A percentile compares a stretch with the other conserved stretches of the same genome.
Evolutionary conservation across 139 green algal species (phyloP).

Genomic region (Picochlorum costavermella): DNA sequence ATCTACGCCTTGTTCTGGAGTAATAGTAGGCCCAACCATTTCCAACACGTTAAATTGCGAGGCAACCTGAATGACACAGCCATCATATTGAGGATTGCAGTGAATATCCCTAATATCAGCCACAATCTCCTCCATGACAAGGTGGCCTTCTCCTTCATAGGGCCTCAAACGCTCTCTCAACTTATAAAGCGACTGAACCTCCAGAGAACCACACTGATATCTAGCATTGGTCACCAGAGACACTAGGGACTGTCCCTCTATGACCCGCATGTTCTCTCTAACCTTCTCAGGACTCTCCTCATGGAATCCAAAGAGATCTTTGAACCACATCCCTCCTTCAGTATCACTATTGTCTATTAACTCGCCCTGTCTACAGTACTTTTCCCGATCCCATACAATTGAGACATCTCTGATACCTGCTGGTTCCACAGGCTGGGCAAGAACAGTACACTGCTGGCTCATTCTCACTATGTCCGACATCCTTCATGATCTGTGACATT

Average conservation of each 20-base stretch:
- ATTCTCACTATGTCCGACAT: not conserved
- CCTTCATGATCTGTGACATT: constrained; percentile 10
- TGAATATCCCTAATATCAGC: not conserved
- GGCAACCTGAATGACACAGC: constrained; percentile 2
- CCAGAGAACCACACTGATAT: not conserved
- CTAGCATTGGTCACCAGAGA: not conserved
- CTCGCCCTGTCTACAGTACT: constrained; percentile 5
- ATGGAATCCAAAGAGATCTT: constrained; percentile 1
- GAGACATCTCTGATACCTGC: constrained; percentile 18
- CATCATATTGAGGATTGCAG: constrained; percentile 1
- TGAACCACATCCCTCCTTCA: not conserved
- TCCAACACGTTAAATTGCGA: constrained; percentile 1
- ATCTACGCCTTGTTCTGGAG: constrained; percentile 1
- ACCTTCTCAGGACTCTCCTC: constrained; percentile 2
- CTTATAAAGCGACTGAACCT: not conserved
- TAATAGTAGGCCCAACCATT: not conserved
- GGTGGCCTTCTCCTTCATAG: not conserved
- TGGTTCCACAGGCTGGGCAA: constrained; percentile 29
- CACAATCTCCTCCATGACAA: constrained; percentile 2
- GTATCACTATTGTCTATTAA: not conserved
- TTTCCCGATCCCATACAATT: constrained; percentile 26
- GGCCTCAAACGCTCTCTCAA: not conserved
- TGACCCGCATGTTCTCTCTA: not conserved
- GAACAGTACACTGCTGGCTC: not conserved
- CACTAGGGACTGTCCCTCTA: not conserved